Evolutionary conservation across 345 rosid species (phyloP).

Genomic region (Anastatica hierochuntica): DNA sequence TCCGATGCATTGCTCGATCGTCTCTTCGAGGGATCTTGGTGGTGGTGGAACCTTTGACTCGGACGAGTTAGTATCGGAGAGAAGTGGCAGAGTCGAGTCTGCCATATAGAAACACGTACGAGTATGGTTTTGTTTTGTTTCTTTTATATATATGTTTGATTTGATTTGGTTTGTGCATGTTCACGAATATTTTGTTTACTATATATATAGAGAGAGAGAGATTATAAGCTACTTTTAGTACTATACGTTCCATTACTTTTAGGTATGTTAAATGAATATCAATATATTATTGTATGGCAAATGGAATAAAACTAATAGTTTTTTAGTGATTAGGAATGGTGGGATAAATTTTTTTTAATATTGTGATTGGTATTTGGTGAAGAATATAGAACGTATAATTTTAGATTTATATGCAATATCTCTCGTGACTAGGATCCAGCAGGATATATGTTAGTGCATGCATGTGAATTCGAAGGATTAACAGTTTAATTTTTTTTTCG

Average conservation of each 20-base stretch:
- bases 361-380: neutral
- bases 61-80: constrained; percentile 16
- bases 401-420: too few relatives aligned
- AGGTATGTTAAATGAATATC: neutral
- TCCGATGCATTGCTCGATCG: constrained; percentile 38
- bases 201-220: neutral
- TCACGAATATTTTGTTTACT: neutral
- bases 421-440: too few relatives aligned
- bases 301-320: neutral
- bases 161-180: neutral
- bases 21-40: constrained; percentile 27
- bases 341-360: neutral
- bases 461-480: too few relatives aligned
- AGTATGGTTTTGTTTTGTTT: neutral
- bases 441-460: too few relatives aligned
- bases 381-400: too few relatives aligned
- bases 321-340: neutral
- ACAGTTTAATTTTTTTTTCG: too few relatives aligned
- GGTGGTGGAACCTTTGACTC: constrained; percentile 14
- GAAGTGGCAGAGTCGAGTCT: constrained; percentile 23
- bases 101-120: constrained; percentile 17
- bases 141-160: neutral
- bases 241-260: neutral
- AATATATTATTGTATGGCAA: neutral
- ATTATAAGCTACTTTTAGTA: neutral